These are phyloP conservation scores for Diacronema lutheri DNA, from an alignment of 78 protist species.

Conservation along the genomic window DNA sequence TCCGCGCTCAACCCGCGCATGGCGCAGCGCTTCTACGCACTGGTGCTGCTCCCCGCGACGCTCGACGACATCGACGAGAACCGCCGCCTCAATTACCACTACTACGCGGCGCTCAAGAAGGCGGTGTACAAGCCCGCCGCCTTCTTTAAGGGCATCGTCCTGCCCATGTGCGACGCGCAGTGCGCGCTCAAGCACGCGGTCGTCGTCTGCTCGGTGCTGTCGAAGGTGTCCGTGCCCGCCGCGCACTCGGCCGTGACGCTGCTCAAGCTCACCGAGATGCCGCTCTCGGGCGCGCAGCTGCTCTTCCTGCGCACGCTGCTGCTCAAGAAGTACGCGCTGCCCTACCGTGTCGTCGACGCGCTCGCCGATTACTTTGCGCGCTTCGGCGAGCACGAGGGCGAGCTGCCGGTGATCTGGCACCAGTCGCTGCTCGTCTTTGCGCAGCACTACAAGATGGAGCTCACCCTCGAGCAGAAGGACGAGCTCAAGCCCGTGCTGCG, in stretches of 20 bases:
- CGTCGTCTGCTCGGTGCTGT: conserved; percentile 33
- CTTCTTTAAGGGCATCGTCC: conserved; percentile 91
- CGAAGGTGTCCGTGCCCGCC: conserved; percentile 72
- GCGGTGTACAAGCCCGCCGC: conserved; percentile 90
- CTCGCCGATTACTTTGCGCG: conserved; percentile 70
- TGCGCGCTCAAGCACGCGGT: neutral
- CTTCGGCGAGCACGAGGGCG: conserved; percentile 28
- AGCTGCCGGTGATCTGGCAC: conserved; percentile 92
- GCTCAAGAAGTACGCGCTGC: conserved; percentile 90
- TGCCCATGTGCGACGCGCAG: conserved; percentile 79
- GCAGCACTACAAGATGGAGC: conserved; percentile 72
- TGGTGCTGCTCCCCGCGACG: conserved; percentile 87
- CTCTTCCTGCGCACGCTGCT: conserved; percentile 71
- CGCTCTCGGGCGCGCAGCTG: conserved; percentile 51
- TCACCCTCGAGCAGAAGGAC: conserved; percentile 77
- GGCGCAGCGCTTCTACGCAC: conserved; percentile 84
- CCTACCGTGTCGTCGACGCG: conserved; percentile 81
- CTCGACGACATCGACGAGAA: conserved; percentile 72
- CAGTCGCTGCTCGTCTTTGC: conserved; percentile 76
- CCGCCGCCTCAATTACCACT: conserved; percentile 81
- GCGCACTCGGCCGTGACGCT: conserved; percentile 79
- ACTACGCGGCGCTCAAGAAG: conserved; percentile 79
- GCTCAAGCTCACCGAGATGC: conserved; percentile 47
- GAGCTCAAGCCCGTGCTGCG: conserved; percentile 53
- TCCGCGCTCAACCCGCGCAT: conserved; percentile 71